These are phyloP conservation scores for Boletus semigastroideus DNA, from an alignment of 1,284 basidiomycete species.

Conservation along the genomic window DNA sequence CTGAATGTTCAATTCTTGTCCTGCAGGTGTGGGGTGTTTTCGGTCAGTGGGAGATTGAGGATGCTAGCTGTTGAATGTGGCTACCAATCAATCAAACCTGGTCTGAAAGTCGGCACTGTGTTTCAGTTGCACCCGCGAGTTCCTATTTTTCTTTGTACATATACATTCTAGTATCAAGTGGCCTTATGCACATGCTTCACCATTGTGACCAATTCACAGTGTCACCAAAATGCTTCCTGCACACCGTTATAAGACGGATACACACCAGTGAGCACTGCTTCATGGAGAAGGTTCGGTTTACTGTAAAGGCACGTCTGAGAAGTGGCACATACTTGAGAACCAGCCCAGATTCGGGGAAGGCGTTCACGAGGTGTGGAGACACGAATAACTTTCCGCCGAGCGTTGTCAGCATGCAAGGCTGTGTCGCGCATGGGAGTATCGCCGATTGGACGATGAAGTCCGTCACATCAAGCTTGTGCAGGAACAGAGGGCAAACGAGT, in stretches of 20 bases:
- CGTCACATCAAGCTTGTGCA: not conserved
- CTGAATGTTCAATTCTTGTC: not conserved
- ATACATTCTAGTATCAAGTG: too few relatives aligned
- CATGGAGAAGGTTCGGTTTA: too few relatives aligned
- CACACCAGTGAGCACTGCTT: too few relatives aligned
- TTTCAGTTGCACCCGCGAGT: not conserved
- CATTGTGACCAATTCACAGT: too few relatives aligned
- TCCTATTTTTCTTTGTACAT: too few relatives aligned
- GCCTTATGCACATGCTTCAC: too few relatives aligned
- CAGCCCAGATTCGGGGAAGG: not conserved
- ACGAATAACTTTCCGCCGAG: not conserved
- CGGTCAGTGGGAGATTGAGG: constrained; percentile 30
- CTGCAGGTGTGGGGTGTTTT: constrained; percentile 20
- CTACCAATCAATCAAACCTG: too few relatives aligned
- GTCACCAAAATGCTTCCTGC: too few relatives aligned
- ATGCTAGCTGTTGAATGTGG: constrained; percentile 17
- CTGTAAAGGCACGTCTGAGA: too few relatives aligned
- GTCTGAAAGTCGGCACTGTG: too few relatives aligned
- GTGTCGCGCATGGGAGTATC: not conserved
- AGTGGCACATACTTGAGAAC: too few relatives aligned
- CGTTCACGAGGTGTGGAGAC: not conserved
- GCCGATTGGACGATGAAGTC: not conserved
- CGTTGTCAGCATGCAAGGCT: not conserved
- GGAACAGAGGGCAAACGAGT: not conserved
- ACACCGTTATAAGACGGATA: too few relatives aligned